Evolutionary conservation across 805 yeast species (phyloP), one percentile per base, ranked within the genome.

Genomic region (Candida lessepsii): DNA sequence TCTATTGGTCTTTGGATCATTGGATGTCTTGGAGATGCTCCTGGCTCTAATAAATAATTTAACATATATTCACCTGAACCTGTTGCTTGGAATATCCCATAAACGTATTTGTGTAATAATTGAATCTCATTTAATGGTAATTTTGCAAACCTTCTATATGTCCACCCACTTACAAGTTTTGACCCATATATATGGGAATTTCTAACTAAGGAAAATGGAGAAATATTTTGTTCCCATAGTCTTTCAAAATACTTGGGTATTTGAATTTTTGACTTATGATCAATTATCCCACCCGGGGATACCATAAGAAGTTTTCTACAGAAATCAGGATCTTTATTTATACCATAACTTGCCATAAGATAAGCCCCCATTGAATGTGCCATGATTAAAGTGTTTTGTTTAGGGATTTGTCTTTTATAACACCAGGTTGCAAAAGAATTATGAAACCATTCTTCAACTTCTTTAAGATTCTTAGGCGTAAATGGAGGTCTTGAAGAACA

Each of bases 351-450:
- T 1, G 83, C 75, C 56, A 84, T 76, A 16, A 91, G 52, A 56
- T 90, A 91, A 0, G 95, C 96, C 4, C 99, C 99, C 76, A 93
- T 72, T 0, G 96, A 89, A 62, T 91, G 99, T 1, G 96, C 95
- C 60, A 81, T 76, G 31, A 78, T 73, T 37, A 82, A 63, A 43
- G 78, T 79, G 41, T 73, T 71, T 16, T 69, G 65, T 16, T 41
- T 44, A 13, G 53, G 50, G 2, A 56, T 41, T 5, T 74, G 72
- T 37, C 83, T 62, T 32, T 63, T 57, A 2, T 45, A 41, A 39
- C 85, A 66, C 95, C 96, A 87, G 16, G 63, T 64, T 35, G 74
- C 75, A 31, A 84, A 66, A 0, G 91, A 75, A 35, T 81, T 79
- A 37, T 78, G 76, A 53, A 83, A 84, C 75, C 81, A 80, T 14